phyloP scores from a whole-genome alignment of 352 stramenopile species.

The Globisporangium megalacanthum region DNA sequence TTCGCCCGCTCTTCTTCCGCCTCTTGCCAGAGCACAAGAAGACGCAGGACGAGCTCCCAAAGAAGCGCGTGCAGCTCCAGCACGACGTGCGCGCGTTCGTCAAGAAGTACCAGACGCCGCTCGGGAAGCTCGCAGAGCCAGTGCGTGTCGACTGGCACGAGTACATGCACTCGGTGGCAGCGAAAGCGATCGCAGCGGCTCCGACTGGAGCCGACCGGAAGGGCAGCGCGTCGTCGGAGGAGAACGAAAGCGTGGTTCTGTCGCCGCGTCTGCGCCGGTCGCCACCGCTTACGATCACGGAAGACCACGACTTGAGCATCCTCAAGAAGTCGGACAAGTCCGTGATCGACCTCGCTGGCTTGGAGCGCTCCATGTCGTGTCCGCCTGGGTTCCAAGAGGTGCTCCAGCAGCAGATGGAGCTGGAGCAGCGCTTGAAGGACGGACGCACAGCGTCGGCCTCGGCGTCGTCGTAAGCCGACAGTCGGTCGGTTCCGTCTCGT shows the following conservation, averaged over 20 bases:
- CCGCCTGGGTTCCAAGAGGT: slow-evolving; percentile 65
- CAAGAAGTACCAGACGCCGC: slow-evolving; percentile 50
- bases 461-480: too few species aligned
- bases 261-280: slow-evolving; percentile 6
- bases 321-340: slow-evolving; percentile 71
- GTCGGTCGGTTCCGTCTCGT: too few species aligned
- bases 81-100: slow-evolving; percentile 76
- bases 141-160: slow-evolving; percentile 78
- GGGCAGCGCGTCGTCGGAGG: slow-evolving; percentile 6
- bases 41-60: slow-evolving; percentile 71
- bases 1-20: slow-evolving; percentile 78
- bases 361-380: slow-evolving; percentile 77
- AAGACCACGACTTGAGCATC: slow-evolving; percentile 77
- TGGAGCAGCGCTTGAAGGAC: slow-evolving; percentile 9
- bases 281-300: slow-evolving; percentile 59
- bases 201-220: slow-evolving; percentile 5
- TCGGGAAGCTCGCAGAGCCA: slow-evolving; percentile 64
- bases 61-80: slow-evolving; percentile 57
- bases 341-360: slow-evolving; percentile 48
- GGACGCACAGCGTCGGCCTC: slow-evolving; percentile 1
- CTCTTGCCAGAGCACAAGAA: slow-evolving; percentile 74
- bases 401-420: slow-evolving; percentile 20
- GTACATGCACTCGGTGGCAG: slow-evolving; percentile 72
- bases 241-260: slow-evolving; percentile 10
- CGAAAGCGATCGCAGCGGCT: slow-evolving; percentile 16